phyloP scores from a whole-genome alignment of 139 green algal species.

The Penium margaritaceum region DNA sequence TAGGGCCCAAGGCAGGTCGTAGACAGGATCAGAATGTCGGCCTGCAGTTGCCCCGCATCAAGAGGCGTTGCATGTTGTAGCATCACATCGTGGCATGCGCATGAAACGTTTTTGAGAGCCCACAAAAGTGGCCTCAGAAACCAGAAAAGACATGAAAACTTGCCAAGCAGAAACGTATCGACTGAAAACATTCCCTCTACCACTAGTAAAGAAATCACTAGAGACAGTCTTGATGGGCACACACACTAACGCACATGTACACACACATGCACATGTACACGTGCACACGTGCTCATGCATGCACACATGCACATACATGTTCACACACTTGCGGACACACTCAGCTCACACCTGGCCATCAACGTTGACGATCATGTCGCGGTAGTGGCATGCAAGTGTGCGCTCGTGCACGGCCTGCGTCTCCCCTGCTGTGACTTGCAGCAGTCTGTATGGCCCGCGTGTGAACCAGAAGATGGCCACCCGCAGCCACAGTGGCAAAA shows the following conservation, averaged over 20 bases:
- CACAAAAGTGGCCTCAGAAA: too few relatives aligned
- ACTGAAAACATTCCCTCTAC: not conserved
- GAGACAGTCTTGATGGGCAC: too few relatives aligned
- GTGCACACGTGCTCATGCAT: too few relatives aligned
- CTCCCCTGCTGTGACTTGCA: conserved; percentile 45
- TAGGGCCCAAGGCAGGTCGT: conserved; percentile 44
- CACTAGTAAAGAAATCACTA: too few relatives aligned
- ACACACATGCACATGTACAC: too few relatives aligned
- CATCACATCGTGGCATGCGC: not conserved
- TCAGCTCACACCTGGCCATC: conserved; percentile 40
- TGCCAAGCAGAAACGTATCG: not conserved
- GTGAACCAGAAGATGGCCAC: conserved; percentile 39
- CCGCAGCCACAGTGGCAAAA: conserved; percentile 35
- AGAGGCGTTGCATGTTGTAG: not conserved
- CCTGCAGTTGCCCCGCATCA: conserved; percentile 13
- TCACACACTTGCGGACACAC: too few relatives aligned
- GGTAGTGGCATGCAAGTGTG: conserved; percentile 39
- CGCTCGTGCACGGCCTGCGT: conserved; percentile 42
- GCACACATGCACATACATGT: too few relatives aligned
- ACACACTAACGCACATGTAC: too few relatives aligned
- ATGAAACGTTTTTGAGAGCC: not conserved
- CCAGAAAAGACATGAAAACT: not conserved
- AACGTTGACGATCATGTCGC: conserved; percentile 45
- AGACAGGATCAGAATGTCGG: conserved; percentile 46
- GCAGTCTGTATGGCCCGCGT: conserved; percentile 19